A percentile compares a stretch with the other conserved stretches of the same genome.
Evolutionary conservation across 345 rosid genomes (phyloP).

Genomic region (Hibiscus mutabilis): DNA sequence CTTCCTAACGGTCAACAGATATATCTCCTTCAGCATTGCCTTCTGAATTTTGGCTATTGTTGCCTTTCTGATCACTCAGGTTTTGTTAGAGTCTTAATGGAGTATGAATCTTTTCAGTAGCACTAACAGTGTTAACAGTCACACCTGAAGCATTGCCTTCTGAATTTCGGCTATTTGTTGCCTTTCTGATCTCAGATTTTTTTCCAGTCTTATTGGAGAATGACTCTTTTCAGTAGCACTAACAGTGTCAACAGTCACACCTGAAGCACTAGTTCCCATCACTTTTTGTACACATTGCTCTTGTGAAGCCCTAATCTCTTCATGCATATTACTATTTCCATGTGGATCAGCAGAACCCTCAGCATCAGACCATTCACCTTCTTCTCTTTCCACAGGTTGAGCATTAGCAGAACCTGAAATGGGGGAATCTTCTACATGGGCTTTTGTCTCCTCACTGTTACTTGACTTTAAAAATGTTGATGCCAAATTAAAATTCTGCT

Average conservation of each 20-base stretch:
- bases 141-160: slow-evolving; percentile 37
- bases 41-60: slow-evolving; percentile 35
- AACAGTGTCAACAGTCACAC: slow-evolving; percentile 16
- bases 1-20: slow-evolving; percentile 40
- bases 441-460: slow-evolving; percentile 32
- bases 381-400: slow-evolving; percentile 71
- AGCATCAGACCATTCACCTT: slow-evolving; percentile 89
- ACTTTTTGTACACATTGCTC: slow-evolving; percentile 24
- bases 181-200: slow-evolving; percentile 37
- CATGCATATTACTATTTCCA: slow-evolving; percentile 22
- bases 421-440: slow-evolving; percentile 20
- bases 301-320: slow-evolving; percentile 30
- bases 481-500: slow-evolving; percentile 23
- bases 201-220: slow-evolving; percentile 29
- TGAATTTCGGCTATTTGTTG: slow-evolving; percentile 27
- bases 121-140: slow-evolving; percentile 21
- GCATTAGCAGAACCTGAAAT: slow-evolving; percentile 30
- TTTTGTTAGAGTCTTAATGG: slow-evolving; percentile 30
- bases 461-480: slow-evolving; percentile 27
- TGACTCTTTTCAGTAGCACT: slow-evolving; percentile 29
- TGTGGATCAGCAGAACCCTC: slow-evolving; percentile 42
- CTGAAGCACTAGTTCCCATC: slow-evolving; percentile 28
- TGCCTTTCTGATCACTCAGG: slow-evolving; percentile 37
- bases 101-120: slow-evolving; percentile 27
- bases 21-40: slow-evolving; percentile 34